Conservation (phyloP, 139 green algal species). For the Gonium pectorale region DNA sequence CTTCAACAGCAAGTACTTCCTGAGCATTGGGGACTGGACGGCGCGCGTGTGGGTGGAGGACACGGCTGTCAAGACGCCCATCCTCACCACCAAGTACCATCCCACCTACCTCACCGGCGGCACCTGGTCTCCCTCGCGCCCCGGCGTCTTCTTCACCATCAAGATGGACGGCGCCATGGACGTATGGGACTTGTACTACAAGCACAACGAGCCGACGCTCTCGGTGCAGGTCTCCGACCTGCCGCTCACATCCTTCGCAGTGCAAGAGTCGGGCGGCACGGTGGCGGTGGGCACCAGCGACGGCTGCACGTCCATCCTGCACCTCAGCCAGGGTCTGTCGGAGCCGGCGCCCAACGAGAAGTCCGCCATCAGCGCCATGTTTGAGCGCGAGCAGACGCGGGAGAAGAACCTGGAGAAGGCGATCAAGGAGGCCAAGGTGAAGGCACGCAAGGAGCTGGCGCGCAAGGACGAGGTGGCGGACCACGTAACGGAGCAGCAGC, state of each 20-base stretch:
- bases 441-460: slow-evolving; percentile 81
- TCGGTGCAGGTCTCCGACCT: slow-evolving; percentile 78
- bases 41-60: slow-evolving; percentile 94
- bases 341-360: slow-evolving; percentile 89
- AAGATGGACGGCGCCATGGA: slow-evolving; percentile 87
- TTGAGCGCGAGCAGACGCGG: slow-evolving; percentile 73
- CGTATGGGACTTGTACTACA: slow-evolving; percentile 94
- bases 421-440: slow-evolving; percentile 89
- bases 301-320: slow-evolving; percentile 81
- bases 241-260: slow-evolving; percentile 75
- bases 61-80: slow-evolving; percentile 79
- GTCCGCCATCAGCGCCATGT: slow-evolving; percentile 76
- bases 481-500: slow-evolving; percentile 72
- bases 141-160: slow-evolving; percentile 90
- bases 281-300: slow-evolving; percentile 78
- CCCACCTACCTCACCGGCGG: slow-evolving; percentile 83
- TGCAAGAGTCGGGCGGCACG: slow-evolving; percentile 75
- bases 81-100: slow-evolving; percentile 90
- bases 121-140: slow-evolving; percentile 78
- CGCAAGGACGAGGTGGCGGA: slow-evolving; percentile 72
- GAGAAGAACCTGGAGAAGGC: slow-evolving; percentile 96
- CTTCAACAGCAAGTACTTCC: slow-evolving; percentile 95
- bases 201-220: slow-evolving; percentile 89
- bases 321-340: slow-evolving; percentile 79
- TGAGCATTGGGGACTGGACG: slow-evolving; percentile 93